Evolutionary conservation across 805 yeast genomes (phyloP), one percentile per base, ranked within the genome.

Genomic region (Schizosaccharomyces osmophilus): DNA sequence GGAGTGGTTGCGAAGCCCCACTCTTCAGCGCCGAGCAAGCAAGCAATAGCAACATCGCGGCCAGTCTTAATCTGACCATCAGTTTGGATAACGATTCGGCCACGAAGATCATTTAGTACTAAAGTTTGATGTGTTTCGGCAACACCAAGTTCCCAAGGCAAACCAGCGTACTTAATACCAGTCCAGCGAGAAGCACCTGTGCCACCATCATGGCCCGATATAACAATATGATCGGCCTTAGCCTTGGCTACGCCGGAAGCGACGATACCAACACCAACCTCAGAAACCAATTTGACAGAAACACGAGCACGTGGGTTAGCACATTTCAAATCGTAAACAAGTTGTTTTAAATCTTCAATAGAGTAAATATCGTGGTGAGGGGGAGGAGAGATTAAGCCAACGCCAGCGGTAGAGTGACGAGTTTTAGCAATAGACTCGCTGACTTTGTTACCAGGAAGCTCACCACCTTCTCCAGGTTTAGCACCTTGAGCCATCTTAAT

Each of bases 401-500:
- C 97, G 69, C 95, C 95, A 41, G 94, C 87, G 41, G 97, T 90
- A 0, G 97, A 88, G 73, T 89, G 96, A 74, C 98, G 82, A 8
- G 97, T 89, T 73, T 85, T 87, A 59, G 95, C 98, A 75, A 90
- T 90, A 59, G 80, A 80, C 63, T 78, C 81, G 32, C 90, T 80
- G 59, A 90, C 98, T 74, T 90, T 90, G 75, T 85, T 85, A 63
- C 95, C 95, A 45, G 96, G 96, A 67, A 88, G 78, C 74, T 93
- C 97, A 78, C 98, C 98, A 78, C 98, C 98, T 77, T 93, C 97
- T 76, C 97, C 98, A 11, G 97, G 97, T 75, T 90, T 90, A 62
- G 98, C 98, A 75, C 98, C 97, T 75, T 90, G 98, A 9, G 97
- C 97, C 89, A 90, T 88, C 76, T 90, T 90, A 73, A 90, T 93